phyloP scores from a whole-genome alignment of 179 eudicot genomes.

The Gypsophila paniculata region DNA sequence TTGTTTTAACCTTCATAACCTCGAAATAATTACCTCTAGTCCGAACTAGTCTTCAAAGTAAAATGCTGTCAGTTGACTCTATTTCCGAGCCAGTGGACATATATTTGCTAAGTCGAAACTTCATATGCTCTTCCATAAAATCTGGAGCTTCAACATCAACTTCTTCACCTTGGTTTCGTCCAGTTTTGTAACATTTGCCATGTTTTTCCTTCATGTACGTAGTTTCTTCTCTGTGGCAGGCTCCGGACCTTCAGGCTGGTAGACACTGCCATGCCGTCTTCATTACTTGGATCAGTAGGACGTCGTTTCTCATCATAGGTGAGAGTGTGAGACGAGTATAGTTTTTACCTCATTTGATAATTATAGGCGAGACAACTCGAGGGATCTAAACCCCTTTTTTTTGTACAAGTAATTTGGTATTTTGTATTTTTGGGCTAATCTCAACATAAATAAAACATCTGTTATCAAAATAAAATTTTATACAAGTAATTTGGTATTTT shows the following conservation, averaged over 20 bases:
- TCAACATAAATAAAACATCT: no score
- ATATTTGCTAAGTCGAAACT: conserved; percentile 27
- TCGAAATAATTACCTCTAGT: no score
- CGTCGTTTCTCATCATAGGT: no score
- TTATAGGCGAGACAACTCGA: no score
- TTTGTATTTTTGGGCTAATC: no score
- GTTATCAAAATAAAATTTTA: no score
- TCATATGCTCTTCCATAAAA: conserved; percentile 31
- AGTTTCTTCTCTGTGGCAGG: conserved; percentile 9
- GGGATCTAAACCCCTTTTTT: no score
- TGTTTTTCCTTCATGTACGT: conserved; percentile 19
- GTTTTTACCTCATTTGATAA: no score
- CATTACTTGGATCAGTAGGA: conserved; percentile 1
- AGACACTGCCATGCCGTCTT: background rate
- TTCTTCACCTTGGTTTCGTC: conserved; percentile 22
- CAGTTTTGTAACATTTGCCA: conserved; percentile 2
- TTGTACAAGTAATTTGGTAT: no score
- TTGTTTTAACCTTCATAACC: background rate
- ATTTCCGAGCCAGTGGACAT: conserved; percentile 7
- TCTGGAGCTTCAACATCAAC: conserved; percentile 36
- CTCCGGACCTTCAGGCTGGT: background rate
- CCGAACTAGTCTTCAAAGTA: no score
- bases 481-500: no score
- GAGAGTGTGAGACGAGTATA: no score
- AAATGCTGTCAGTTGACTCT: background rate